Evolutionary conservation across 2,329 filamentous ascomycete species (phyloP).

Genomic region (Fusarium multiceps): DNA sequence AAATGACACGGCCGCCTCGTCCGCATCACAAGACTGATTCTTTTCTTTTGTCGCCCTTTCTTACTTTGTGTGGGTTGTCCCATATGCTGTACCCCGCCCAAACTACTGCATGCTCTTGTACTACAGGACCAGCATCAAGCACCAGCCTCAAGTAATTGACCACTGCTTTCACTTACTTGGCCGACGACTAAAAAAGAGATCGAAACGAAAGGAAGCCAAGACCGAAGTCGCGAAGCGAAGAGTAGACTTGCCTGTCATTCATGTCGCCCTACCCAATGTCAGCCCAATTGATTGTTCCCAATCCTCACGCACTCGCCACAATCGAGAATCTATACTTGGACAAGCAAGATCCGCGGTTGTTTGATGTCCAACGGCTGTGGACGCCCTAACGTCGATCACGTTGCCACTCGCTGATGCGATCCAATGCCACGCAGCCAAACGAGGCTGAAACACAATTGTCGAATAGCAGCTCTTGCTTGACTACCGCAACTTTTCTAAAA

Average conservation of each 20-base stretch:
- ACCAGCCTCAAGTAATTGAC: not conserved
- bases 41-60: constrained; percentile 22
- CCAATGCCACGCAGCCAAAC: constrained; percentile 36
- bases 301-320: constrained; percentile 29
- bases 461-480: constrained; percentile 26
- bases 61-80: constrained; percentile 9
- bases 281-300: constrained; percentile 20
- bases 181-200: constrained; percentile 3
- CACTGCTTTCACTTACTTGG: not conserved
- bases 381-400: constrained; percentile 40
- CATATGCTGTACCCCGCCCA: not conserved
- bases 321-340: not conserved
- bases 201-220: not conserved
- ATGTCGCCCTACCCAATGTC: constrained; percentile 37
- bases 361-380: constrained; percentile 26
- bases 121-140: not conserved
- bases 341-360: constrained; percentile 8
- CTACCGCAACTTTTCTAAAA: constrained; percentile 9
- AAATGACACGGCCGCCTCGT: not conserved
- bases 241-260: not conserved
- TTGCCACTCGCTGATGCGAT: constrained; percentile 41
- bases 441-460: constrained; percentile 38
- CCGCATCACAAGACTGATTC: not conserved
- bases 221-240: not conserved
- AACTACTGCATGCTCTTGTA: constrained; percentile 12